Conservation (phyloP, 1,139 yeast species). For the Zhuliangozyma parablackwelliae region DNA sequence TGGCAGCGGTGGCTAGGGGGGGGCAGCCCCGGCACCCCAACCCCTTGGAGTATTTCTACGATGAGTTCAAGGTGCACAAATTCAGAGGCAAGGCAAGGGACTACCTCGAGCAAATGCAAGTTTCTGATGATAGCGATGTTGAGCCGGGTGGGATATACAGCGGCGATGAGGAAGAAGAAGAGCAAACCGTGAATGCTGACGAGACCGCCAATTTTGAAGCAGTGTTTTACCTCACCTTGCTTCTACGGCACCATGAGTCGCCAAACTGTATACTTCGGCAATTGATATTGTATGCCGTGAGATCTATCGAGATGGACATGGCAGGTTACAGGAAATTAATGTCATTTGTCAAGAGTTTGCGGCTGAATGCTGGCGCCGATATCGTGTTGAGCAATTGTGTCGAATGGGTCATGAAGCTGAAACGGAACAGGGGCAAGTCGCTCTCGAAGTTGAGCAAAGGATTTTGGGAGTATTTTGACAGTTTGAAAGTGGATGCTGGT, state of each 20-base stretch:
- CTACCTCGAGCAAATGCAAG: conserved; percentile 22
- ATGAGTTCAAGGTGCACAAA: conserved; percentile 7
- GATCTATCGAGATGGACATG: conserved; percentile 13
- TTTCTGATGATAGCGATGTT: conserved; percentile 32
- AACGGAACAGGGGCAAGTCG: background rate
- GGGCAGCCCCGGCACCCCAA: background rate
- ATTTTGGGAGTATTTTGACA: conserved; percentile 1
- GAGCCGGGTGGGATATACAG: conserved; percentile 14
- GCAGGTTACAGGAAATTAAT: conserved; percentile 4
- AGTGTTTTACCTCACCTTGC: conserved; percentile 10
- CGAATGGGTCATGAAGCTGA: conserved; percentile 10
- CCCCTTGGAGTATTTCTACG: conserved; percentile 5
- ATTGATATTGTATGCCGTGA: conserved; percentile 21
- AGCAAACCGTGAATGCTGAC: background rate
- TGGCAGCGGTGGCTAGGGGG: background rate
- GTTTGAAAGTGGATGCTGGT: background rate
- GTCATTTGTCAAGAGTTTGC: conserved; percentile 4
- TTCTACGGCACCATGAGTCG: conserved; percentile 23
- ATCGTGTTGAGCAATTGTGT: conserved; percentile 4
- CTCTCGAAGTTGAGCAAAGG: background rate
- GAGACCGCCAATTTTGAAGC: background rate
- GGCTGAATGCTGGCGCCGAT: conserved; percentile 2
- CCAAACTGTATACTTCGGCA: conserved; percentile 22
- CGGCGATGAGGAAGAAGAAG: conserved; percentile 2
- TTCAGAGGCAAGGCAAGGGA: conserved; percentile 3